These are phyloP conservation scores for Beauveria rudraprayagi DNA, from an alignment of 2,329 filamentous ascomycete genomes.

Conservation along the genomic window DNA sequence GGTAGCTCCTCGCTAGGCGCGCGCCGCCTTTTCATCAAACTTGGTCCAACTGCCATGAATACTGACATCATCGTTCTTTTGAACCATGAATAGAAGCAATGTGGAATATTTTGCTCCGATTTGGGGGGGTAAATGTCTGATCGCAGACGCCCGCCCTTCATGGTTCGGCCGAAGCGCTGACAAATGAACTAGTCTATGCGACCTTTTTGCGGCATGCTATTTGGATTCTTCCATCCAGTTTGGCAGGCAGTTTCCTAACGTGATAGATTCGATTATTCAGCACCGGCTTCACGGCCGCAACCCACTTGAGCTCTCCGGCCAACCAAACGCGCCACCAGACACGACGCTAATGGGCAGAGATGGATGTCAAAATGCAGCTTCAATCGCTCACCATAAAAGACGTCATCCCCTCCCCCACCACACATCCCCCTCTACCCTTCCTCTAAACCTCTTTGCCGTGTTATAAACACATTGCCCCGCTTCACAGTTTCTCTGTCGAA, in stretches of 20 bases:
- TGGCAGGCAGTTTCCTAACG: too few species aligned
- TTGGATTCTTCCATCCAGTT: background rate
- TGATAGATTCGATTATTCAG: conserved; percentile 1
- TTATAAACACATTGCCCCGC: background rate
- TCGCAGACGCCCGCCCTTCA: background rate
- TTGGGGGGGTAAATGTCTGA: background rate
- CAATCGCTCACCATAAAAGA: conserved; percentile 8
- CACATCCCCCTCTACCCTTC: background rate
- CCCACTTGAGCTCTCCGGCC: background rate
- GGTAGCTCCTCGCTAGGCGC: background rate
- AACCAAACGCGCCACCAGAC: background rate
- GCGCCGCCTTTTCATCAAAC: background rate
- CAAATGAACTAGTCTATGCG: background rate
- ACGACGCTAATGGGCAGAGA: conserved; percentile 1
- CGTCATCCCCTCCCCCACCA: conserved; percentile 6
- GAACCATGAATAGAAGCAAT: background rate
- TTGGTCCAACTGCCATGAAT: background rate
- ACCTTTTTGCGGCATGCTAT: background rate
- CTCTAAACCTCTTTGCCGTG: background rate
- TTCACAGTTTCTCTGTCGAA: conserved; percentile 25
- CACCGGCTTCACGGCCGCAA: background rate
- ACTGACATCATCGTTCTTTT: background rate
- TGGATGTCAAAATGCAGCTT: conserved; percentile 8
- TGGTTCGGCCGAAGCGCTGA: background rate
- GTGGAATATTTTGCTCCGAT: background rate